Percentiles rank a stretch among this genome's conserved stretches.
These are phyloP conservation scores for Mucor sp. DNA, from an alignment of 371 early-diverging fungal genomes.

Conservation along the genomic window DNA sequence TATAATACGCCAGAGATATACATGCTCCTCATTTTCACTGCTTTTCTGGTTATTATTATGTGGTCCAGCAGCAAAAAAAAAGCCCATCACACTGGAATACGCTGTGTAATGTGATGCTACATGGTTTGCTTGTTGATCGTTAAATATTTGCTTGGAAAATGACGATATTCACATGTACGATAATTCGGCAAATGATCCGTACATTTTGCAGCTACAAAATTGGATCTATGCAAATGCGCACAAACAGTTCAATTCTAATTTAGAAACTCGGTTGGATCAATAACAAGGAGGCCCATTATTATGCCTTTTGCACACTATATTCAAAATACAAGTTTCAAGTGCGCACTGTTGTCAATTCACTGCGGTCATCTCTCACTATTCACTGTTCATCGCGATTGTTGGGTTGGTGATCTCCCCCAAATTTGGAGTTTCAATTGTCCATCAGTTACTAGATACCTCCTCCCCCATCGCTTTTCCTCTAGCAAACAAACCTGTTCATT, in stretches of 20 bases:
- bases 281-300: neutral
- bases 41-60: neutral
- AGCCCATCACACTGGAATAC: neutral
- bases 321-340: neutral
- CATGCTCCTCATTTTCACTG: neutral
- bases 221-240: constrained; percentile 6
- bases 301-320: neutral
- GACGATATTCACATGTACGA: neutral
- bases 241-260: constrained; percentile 6
- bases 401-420: neutral
- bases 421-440: neutral
- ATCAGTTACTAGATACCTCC: neutral
- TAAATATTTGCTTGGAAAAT: neutral
- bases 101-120: neutral
- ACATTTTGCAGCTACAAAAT: neutral
- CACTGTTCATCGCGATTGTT: neutral
- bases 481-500: neutral
- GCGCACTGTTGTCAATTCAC: neutral
- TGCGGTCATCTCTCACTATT: neutral
- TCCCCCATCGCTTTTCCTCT: neutral
- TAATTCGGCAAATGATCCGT: constrained; percentile 5
- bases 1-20: neutral
- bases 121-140: constrained; percentile 1
- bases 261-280: constrained; percentile 7
- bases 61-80: too few relatives aligned